Conservation (phyloP, 23 red algal species). For the Rhodosorus marinus region DNA sequence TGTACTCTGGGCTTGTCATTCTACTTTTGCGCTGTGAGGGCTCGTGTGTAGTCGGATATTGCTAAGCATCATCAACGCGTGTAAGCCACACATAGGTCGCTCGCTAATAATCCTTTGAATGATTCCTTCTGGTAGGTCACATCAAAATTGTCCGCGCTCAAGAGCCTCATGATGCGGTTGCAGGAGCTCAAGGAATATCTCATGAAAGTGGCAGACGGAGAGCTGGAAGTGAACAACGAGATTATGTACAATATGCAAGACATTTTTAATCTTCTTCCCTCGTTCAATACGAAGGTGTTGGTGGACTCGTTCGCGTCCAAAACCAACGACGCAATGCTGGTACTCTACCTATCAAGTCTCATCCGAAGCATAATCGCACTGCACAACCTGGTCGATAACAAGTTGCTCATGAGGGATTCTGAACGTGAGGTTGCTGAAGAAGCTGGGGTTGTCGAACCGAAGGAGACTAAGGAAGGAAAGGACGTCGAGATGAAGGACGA, state of each 20-base stretch:
- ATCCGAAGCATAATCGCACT: slow-evolving; percentile 70
- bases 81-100: too few species aligned
- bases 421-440: slow-evolving; percentile 57
- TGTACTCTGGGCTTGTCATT: too few species aligned
- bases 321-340: slow-evolving; percentile 87
- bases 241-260: slow-evolving; percentile 95
- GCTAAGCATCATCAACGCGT: too few species aligned
- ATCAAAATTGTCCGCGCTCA: slow-evolving; percentile 65
- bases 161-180: slow-evolving; percentile 41
- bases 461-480: too few species aligned
- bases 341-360: slow-evolving; percentile 69
- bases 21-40: too few species aligned
- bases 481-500: too few species aligned
- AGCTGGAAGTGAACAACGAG: slow-evolving; percentile 79
- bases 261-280: slow-evolving; percentile 74
- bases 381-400: slow-evolving; percentile 90
- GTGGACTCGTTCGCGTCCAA: slow-evolving; percentile 44
- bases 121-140: too few species aligned
- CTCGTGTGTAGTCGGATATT: too few species aligned
- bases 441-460: too few species aligned
- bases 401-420: slow-evolving; percentile 52
- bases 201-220: slow-evolving; percentile 30
- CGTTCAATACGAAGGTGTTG: slow-evolving; percentile 26
- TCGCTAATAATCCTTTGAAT: too few species aligned
- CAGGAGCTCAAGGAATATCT: slow-evolving; percentile 59